Conservation (phyloP, 148 eudicot species). For the Rhododendron williamsianum region DNA sequence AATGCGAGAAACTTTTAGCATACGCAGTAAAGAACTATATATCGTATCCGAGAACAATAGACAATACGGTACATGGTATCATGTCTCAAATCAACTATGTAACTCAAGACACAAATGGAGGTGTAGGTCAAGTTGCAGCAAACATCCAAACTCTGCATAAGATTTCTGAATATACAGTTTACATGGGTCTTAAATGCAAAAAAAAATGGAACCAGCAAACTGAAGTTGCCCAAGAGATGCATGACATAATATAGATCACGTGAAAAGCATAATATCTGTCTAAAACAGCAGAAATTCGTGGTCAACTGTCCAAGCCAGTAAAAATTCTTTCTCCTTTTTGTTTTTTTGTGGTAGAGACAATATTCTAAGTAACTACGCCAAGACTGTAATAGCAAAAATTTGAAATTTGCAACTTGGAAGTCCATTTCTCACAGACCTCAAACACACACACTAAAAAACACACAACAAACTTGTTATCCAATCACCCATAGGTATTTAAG, state of each 20-base stretch:
- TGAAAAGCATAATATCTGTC: not conserved
- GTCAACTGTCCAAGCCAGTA: not conserved
- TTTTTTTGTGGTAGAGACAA: not conserved
- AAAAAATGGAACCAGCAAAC: not conserved
- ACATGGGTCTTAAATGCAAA: not conserved
- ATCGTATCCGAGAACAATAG: not conserved
- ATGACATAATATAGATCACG: not conserved
- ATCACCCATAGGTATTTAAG: not conserved
- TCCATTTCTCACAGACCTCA: not conserved
- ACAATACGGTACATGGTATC: not conserved
- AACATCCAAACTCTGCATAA: not conserved
- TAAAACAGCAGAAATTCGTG: not conserved
- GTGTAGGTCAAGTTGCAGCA: not conserved
- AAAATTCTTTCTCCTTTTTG: not conserved
- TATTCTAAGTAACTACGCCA: not conserved
- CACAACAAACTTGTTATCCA: not conserved
- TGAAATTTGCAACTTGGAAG: not conserved
- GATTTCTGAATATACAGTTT: not conserved
- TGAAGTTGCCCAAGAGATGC: not conserved
- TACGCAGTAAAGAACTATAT: not conserved
- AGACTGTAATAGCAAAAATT: not conserved
- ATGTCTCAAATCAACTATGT: not conserved
- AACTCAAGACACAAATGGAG: not conserved
- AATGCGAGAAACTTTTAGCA: not conserved
- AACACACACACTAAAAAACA: not conserved